Base-by-base conservation (phyloP, 148 eudicot species). In the Polygonum maritimum region DNA sequence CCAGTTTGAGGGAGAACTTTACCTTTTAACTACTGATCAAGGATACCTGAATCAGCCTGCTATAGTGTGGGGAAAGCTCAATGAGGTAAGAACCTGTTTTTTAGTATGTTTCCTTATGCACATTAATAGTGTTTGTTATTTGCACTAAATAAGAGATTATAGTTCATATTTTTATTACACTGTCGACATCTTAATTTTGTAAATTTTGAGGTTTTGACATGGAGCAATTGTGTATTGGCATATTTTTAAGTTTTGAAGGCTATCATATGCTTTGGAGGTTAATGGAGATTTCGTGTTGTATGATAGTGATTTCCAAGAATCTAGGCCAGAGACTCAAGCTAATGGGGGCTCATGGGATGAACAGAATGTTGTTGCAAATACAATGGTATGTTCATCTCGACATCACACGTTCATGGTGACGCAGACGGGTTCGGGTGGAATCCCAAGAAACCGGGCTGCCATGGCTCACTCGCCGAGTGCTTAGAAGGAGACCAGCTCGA, bases 1-100 rank as follows among this genome's bases (percentile, higher is more conserved):
- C 2, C 89, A 94, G 98, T 84, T 85, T 85, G 92, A 92, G 69
- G 91, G 89, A 33, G 87, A 90, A 60, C 83, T 94, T 13, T 94
- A 87, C 82, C 87, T 92, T 79, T 85, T 94, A 80, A 93, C 89
- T 48, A 92, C 98, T 15, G 98, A 94, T 74, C 96, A 88, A 83
- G 98, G 98, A 69, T 94, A 87, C 87, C 78, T 90, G 52, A 92
- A 88, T 85, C 98, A 94, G 84, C 96, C 98, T 77, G 97, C 88
- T 80, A 78, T 94, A 80, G 97, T 92, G 16, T 94, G 98, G 98
- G 98, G 92, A 84, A 92, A 90, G 82, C 83, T 94, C 75, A 92
- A 92, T 79, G 97, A 94, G 98, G 98, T 94, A 79, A 85, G 75
- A 75, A 15, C 22, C n/a, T 3, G 4, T 39, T 52, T 5, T 1